Evolutionary conservation across 2,329 filamentous ascomycete genomes (phyloP), one percentile per base, ranked within the genome.

Genomic region (Mariannaea elegans): DNA sequence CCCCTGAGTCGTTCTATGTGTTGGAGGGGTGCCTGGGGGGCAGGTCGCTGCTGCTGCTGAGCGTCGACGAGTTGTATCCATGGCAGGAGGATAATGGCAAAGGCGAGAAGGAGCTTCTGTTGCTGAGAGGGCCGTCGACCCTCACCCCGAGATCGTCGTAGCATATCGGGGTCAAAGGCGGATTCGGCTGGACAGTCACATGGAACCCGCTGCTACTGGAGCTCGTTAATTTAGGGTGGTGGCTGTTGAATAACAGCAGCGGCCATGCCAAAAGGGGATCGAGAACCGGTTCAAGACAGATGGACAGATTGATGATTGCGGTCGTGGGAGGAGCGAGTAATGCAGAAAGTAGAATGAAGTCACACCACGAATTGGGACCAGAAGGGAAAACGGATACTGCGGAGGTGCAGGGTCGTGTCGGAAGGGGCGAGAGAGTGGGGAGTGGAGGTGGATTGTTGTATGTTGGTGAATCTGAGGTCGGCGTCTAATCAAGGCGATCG

Each of bases 71-170:
- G 77, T 54, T 77, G 76, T 45, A 81, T 70, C 77, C 81, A 84
- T 52, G 86, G 84, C 59, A 89, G 73, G 56, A 89, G 75, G 57
- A 89, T 77, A 63, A 87, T 75, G 68, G 82, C 84, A 73, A 88
- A 80, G 75, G 85, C 83, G 73, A 87, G 72, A 73, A 84, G 70
- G 70, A 79, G 74, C 73, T 77, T 79, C 70, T 79, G 76, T 75
- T 82, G 78, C 61, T 76, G 75, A 65, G 75, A 76, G 73, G 76
- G 73, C 79, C 79, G 76, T 78, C 80, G 78, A 73, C 80, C 82
- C 77, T 84, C 83, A 79, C 83, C 84, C 71, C 82, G 82, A 75
- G 86, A 86, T 81, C 86, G 85, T 84, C 84, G 87, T 81, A 85
- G 80, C 86, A 89, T 90, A 63, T 70, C 69, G 69, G 34, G 39